Conservation (phyloP, 140 eudicot species). For the Erigeron philadelphicus region DNA sequence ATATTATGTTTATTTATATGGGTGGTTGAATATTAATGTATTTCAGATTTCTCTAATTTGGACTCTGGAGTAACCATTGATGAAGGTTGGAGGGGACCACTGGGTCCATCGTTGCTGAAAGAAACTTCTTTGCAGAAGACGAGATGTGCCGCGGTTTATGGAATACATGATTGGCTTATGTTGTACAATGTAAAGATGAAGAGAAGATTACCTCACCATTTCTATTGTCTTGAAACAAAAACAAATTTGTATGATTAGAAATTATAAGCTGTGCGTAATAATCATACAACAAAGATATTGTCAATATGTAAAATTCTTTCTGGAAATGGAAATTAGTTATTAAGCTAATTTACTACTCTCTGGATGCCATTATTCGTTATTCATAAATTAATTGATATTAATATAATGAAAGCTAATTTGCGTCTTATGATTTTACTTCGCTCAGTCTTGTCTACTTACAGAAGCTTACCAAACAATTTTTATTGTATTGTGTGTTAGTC, state of each 20-base stretch:
- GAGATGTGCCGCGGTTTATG: background rate
- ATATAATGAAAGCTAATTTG: too few relatives aligned
- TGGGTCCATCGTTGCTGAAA: background rate
- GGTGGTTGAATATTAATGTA: background rate
- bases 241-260: conserved; percentile 8
- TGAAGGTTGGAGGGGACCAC: background rate
- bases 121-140: conserved; percentile 7
- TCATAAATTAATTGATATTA: too few relatives aligned
- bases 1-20: background rate
- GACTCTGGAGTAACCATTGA: background rate
- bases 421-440: too few relatives aligned
- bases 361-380: background rate
- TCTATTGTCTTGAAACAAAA: conserved; percentile 11
- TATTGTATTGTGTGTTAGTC: too few relatives aligned
- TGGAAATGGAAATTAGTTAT: background rate
- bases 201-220: conserved; percentile 18
- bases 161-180: conserved; percentile 22
- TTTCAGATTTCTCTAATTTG: conserved; percentile 11
- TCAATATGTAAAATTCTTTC: conserved; percentile 18
- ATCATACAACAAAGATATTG: conserved; percentile 10
- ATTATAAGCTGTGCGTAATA: conserved; percentile 13
- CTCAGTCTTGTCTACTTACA: too few relatives aligned
- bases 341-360: background rate
- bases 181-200: conserved; percentile 27
- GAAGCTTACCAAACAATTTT: too few relatives aligned